These are phyloP conservation scores for Sporothrix phasma DNA, from an alignment of 2,329 filamentous ascomycete genomes.

Conservation along the genomic window DNA sequence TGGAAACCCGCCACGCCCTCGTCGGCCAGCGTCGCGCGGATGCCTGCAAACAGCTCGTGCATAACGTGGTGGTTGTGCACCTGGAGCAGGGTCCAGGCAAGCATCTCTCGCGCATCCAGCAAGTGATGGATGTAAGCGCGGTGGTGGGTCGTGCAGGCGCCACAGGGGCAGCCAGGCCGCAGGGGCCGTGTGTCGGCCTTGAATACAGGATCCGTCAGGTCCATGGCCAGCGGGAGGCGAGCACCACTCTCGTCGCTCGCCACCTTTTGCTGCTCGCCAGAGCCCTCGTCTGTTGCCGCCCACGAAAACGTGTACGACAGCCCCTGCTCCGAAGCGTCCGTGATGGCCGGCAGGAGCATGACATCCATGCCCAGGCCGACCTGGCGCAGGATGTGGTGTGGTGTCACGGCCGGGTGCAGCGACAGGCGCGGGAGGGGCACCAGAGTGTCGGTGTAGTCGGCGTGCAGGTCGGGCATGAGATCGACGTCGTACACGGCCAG, in stretches of 20 bases:
- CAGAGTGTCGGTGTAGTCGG: constrained; percentile 40
- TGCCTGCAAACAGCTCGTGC: constrained; percentile 59
- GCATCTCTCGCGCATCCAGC: constrained; percentile 86
- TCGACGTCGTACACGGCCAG: constrained; percentile 71
- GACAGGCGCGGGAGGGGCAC: constrained; percentile 60
- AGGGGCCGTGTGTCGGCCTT: constrained; percentile 55
- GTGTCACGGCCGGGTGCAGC: constrained; percentile 57
- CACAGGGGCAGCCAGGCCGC: constrained; percentile 58
- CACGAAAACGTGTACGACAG: constrained; percentile 76
- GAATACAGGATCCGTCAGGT: constrained; percentile 64
- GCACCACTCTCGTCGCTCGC: constrained; percentile 13
- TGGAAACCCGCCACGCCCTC: constrained; percentile 51
- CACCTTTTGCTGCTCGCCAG: background rate
- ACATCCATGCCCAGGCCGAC: constrained; percentile 70
- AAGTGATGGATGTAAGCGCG: constrained; percentile 82
- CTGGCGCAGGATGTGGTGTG: constrained; percentile 68
- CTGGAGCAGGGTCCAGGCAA: constrained; percentile 87
- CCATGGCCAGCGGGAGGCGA: constrained; percentile 52
- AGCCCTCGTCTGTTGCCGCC: constrained; percentile 29
- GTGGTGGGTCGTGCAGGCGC: constrained; percentile 75
- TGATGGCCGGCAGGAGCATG: constrained; percentile 57
- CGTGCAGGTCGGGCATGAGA: constrained; percentile 57
- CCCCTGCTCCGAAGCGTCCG: constrained; percentile 67
- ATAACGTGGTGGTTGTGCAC: constrained; percentile 78
- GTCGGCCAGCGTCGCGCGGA: constrained; percentile 54